Conservation (phyloP, 2,329 filamentous ascomycete genomes). For the Fusarium caatingaense region DNA sequence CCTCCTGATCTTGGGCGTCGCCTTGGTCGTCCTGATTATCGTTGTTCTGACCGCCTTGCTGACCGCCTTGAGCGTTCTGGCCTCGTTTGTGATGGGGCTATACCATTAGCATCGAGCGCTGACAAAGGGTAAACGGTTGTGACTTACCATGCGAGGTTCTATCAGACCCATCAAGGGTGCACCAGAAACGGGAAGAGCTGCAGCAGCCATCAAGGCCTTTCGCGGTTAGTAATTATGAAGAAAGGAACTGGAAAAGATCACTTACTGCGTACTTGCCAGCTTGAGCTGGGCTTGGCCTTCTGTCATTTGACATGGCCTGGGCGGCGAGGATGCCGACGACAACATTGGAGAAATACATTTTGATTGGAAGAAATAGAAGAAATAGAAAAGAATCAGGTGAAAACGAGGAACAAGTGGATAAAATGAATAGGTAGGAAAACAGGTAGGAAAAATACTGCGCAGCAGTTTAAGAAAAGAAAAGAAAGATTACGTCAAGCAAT, state of each 20-base stretch:
- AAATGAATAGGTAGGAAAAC: no score
- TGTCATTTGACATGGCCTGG: conserved; percentile 12
- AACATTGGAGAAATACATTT: conserved; percentile 24
- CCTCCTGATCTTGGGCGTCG: not conserved
- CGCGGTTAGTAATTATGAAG: fast-evolving
- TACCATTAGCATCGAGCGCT: fast-evolving
- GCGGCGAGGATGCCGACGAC: conserved; percentile 22
- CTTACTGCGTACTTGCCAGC: conserved; percentile 18
- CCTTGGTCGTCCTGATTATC: not conserved
- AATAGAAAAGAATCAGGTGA: no score
- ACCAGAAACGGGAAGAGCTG: conserved; percentile 10
- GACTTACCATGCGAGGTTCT: conserved; percentile 7
- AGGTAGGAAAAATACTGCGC: no score
- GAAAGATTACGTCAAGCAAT: conserved; percentile 24
- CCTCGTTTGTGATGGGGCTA: conserved; percentile 1
- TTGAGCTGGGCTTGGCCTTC: not conserved
- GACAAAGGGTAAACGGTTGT: fast-evolving
- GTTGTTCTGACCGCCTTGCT: not conserved
- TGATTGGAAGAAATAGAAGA: not conserved
- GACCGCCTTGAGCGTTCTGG: not conserved
- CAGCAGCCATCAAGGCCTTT: conserved; percentile 28
- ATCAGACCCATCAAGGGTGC: conserved; percentile 22
- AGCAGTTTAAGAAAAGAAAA: not conserved
- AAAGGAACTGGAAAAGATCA: fast-evolving
- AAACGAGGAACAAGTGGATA: no score